Evolutionary conservation across 176 grass and related monocot genomes (phyloP).

Genomic region (Triticum monococcum): DNA sequence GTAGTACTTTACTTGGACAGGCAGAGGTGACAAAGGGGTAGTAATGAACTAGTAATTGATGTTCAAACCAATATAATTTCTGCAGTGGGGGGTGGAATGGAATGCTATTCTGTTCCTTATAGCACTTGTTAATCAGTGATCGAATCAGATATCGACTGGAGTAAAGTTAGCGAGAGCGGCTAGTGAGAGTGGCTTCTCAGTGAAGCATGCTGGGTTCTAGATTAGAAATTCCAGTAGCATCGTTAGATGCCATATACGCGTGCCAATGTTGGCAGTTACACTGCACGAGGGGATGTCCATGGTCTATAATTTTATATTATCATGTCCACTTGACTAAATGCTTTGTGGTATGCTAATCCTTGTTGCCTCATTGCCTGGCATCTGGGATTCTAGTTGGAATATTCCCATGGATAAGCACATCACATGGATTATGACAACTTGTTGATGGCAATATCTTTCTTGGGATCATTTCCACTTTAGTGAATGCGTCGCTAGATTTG

Average conservation of each 20-base stretch:
- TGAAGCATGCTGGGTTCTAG: slow-evolving; percentile 38
- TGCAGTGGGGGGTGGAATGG: background rate
- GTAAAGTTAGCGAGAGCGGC: slow-evolving; percentile 34
- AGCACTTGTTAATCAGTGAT: slow-evolving; percentile 33
- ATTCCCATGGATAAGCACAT: slow-evolving; percentile 57
- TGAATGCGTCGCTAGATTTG: slow-evolving; percentile 21
- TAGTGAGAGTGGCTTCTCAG: slow-evolving; percentile 40
- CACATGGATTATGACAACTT: slow-evolving; percentile 41
- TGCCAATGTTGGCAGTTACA: slow-evolving; percentile 40
- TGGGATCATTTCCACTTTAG: slow-evolving; percentile 8
- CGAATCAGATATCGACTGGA: slow-evolving; percentile 22
- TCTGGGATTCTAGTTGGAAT: slow-evolving; percentile 63
- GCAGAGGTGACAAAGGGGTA: background rate
- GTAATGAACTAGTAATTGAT: slow-evolving; percentile 3
- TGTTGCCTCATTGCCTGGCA: slow-evolving; percentile 40
- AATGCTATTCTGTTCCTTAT: slow-evolving; percentile 46
- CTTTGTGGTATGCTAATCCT: slow-evolving; percentile 32
- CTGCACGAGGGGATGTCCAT: slow-evolving; percentile 32
- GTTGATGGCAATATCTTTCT: slow-evolving; percentile 32
- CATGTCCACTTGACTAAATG: slow-evolving; percentile 40
- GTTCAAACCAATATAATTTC: slow-evolving; percentile 19
- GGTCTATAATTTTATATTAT: slow-evolving; percentile 45
- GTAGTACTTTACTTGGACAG: slow-evolving; percentile 12
- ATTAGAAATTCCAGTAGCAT: slow-evolving; percentile 41
- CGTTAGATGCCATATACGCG: slow-evolving; percentile 28